Percentiles rank a stretch among this genome's conserved stretches.
These are phyloP conservation scores for Phytophthora multivora DNA, from an alignment of 352 stramenopile genomes.

Conservation along the genomic window DNA sequence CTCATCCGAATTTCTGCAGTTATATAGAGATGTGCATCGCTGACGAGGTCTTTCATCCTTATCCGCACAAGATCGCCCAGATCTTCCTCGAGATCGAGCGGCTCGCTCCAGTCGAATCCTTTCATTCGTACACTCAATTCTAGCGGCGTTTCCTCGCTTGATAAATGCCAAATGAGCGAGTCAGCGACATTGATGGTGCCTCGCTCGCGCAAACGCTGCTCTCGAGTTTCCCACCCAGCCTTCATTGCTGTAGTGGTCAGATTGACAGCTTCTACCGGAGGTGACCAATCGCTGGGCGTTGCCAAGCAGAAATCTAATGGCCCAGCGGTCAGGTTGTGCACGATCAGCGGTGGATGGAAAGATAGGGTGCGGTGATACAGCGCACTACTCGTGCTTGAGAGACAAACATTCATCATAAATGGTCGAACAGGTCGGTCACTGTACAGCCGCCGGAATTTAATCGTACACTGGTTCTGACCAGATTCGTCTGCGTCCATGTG, in stretches of 20 bases:
- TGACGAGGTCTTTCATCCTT: conserved; percentile 83
- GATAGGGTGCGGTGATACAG: conserved; percentile 78
- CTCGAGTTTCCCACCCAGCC: conserved; percentile 72
- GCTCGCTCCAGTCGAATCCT: conserved; percentile 87
- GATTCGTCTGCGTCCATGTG: conserved; percentile 41
- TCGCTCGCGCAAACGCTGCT: conserved; percentile 79
- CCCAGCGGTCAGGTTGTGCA: conserved; percentile 80
- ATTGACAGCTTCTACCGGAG: conserved; percentile 44
- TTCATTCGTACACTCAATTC: conserved; percentile 83
- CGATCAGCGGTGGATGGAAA: conserved; percentile 78
- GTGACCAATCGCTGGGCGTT: conserved; percentile 76
- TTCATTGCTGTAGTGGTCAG: conserved; percentile 44
- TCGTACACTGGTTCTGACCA: conserved; percentile 41
- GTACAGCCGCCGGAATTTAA: conserved; percentile 84
- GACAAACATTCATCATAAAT: conserved; percentile 77
- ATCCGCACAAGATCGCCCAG: conserved; percentile 65
- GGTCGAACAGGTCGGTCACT: conserved; percentile 78
- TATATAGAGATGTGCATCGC: conserved; percentile 71
- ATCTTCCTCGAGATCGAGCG: conserved; percentile 55
- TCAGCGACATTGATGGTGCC: conserved; percentile 80
- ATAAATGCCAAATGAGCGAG: conserved; percentile 85
- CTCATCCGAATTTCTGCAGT: conserved; percentile 63
- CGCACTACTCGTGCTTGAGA: conserved; percentile 58
- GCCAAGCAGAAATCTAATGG: conserved; percentile 75
- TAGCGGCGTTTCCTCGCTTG: conserved; percentile 74